Evolutionary conservation across 345 rosid genomes (phyloP).

Genomic region (Reutealis trisperma): DNA sequence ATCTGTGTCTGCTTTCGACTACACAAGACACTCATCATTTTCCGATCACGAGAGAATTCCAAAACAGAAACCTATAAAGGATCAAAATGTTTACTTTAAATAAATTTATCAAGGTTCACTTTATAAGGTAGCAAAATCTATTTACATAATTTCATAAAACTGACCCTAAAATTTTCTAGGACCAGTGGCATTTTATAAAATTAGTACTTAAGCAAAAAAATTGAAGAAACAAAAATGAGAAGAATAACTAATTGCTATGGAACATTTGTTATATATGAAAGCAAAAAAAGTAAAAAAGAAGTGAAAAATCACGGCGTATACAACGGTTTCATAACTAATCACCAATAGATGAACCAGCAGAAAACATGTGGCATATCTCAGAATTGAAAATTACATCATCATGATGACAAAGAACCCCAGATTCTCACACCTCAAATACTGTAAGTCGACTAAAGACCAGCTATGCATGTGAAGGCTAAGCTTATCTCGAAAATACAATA

Average conservation of each 20-base stretch:
- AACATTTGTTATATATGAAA: background rate
- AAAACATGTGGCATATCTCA: constrained; percentile 7
- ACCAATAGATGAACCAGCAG: background rate
- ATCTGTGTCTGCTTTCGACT: constrained; percentile 67
- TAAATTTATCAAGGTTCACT: constrained; percentile 3
- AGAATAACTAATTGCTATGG: background rate
- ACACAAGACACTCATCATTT: constrained; percentile 97
- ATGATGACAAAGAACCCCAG: too few species aligned
- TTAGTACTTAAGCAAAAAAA: background rate
- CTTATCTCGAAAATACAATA: too few species aligned
- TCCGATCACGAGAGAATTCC: constrained; percentile 98
- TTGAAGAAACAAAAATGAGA: background rate
- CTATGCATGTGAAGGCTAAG: too few species aligned
- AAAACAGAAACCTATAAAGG: constrained; percentile 69
- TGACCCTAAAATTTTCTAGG: background rate
- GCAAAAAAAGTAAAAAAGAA: background rate
- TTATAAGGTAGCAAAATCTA: background rate
- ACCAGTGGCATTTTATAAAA: background rate
- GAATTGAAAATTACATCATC: background rate
- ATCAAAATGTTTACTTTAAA: constrained; percentile 20
- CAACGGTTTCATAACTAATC: background rate
- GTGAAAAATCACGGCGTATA: too few species aligned
- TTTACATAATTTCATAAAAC: background rate
- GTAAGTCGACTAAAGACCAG: too few species aligned
- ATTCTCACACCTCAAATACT: too few species aligned